Evolutionary conservation across 495 filamentous ascomycete genomes (phyloP).

Genomic region (Penicillium cinerascens): DNA sequence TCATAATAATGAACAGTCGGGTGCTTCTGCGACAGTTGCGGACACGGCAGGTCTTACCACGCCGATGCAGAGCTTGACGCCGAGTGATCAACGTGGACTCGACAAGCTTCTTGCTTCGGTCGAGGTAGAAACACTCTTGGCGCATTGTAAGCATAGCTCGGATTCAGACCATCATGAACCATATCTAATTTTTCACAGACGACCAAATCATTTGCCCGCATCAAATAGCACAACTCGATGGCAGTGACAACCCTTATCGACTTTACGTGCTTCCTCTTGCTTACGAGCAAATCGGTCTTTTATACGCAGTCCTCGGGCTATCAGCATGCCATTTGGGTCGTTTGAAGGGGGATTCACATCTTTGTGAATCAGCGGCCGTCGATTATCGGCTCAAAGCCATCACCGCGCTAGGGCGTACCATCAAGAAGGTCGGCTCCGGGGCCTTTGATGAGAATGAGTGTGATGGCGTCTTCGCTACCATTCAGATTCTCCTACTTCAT

Average conservation of each 20-base stretch:
- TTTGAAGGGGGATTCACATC: conserved; percentile 17
- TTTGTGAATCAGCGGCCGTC: conserved; percentile 30
- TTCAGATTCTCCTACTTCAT: conserved; percentile 38
- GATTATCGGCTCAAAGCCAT: conserved; percentile 39
- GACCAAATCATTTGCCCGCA: conserved; percentile 36
- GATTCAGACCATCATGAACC: background rate
- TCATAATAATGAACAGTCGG: too few relatives aligned
- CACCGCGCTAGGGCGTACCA: conserved; percentile 25
- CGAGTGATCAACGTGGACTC: background rate
- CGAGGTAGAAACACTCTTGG: conserved; percentile 14
- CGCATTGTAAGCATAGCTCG: conserved; percentile 22
- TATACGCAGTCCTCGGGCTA: conserved; percentile 35
- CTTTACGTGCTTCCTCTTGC: conserved; percentile 35
- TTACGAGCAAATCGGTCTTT: conserved; percentile 31
- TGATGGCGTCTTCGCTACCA: conserved; percentile 35
- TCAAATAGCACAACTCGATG: conserved; percentile 31
- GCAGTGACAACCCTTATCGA: conserved; percentile 32
- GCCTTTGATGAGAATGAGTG: conserved; percentile 28
- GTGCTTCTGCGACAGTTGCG: too few relatives aligned
- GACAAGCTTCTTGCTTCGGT: background rate
- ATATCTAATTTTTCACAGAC: conserved; percentile 14
- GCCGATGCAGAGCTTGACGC: background rate
- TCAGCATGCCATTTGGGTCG: conserved; percentile 35
- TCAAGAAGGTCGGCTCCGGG: conserved; percentile 26
- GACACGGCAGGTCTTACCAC: background rate